Percentiles rank a stretch among this genome's conserved stretches.
Evolutionary conservation across 768 basidiomycete species (phyloP).

Genomic region (Mycena venus): DNA sequence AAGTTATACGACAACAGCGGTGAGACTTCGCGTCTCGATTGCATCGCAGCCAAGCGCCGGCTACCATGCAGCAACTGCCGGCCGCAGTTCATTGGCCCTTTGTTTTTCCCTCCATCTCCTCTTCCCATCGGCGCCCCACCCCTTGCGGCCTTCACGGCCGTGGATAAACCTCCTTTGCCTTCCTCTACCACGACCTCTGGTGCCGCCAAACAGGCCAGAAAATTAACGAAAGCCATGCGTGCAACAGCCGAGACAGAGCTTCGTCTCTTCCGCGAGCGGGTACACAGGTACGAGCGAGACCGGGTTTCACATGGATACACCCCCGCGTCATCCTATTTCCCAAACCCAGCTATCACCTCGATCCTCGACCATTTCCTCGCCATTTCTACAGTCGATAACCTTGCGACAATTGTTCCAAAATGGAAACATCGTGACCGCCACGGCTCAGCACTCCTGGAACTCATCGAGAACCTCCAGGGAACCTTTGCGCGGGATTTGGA

Average conservation of each 20-base stretch:
- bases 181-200: neutral
- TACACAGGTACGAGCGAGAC: too few relatives aligned
- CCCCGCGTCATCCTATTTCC: neutral
- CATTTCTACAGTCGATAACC: neutral
- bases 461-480: neutral
- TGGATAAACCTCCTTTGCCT: neutral
- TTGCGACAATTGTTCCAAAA: neutral
- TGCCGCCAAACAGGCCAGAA: neutral
- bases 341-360: neutral
- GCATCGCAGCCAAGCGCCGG: neutral
- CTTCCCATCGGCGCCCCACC: neutral
- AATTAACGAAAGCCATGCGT: neutral
- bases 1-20: conserved; percentile 6
- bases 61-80: conserved; percentile 18
- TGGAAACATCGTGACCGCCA: conserved; percentile 14
- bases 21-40: conserved; percentile 9
- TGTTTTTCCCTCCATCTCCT: conserved; percentile 9
- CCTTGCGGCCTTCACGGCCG: neutral
- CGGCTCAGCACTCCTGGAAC: neutral
- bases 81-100: neutral
- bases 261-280: neutral
- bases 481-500: neutral
- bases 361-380: conserved; percentile 1
- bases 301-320: too few relatives aligned
- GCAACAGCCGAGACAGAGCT: neutral